Conservation (phyloP, 257 asterid species). For the Anisodus tanguticus region DNA sequence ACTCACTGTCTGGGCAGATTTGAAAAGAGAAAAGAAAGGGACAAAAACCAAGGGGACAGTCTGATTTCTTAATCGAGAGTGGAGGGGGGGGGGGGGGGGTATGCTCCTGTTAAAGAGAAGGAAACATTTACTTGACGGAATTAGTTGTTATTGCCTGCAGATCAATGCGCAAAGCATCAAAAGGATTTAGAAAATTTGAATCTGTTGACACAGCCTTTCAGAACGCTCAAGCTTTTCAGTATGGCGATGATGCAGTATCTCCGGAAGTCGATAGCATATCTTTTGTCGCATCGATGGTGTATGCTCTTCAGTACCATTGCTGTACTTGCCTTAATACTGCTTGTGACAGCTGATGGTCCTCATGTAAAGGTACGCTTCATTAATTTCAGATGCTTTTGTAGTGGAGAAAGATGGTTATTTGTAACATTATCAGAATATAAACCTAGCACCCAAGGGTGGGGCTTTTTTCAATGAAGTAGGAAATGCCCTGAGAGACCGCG, state of each 20-base stretch:
- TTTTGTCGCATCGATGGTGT: constrained; percentile 67
- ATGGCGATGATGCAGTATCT: constrained; percentile 61
- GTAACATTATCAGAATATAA: background rate
- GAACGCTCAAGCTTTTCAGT: constrained; percentile 67
- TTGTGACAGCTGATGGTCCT: constrained; percentile 64
- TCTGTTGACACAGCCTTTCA: constrained; percentile 67
- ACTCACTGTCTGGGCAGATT: constrained; percentile 12
- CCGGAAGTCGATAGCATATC: constrained; percentile 56
- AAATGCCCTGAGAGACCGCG: background rate
- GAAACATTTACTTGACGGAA: constrained; percentile 18
- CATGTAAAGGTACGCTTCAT: constrained; percentile 64
- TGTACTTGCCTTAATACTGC: constrained; percentile 43
- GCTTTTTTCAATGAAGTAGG: background rate
- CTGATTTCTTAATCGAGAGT: background rate
- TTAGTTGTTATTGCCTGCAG: constrained; percentile 49
- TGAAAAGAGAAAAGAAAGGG: constrained; percentile 11
- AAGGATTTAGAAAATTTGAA: constrained; percentile 68
- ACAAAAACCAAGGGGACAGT: constrained; percentile 2
- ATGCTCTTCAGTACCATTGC: constrained; percentile 44
- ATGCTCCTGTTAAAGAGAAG: background rate
- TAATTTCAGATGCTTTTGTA: constrained; percentile 16
- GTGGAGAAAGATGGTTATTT: background rate
- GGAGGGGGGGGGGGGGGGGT: rapidly evolving
- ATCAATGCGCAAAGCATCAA: constrained; percentile 58
- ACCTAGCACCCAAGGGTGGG: background rate